A percentile compares a stretch with the other conserved stretches of the same genome.
Evolutionary conservation across 2,329 filamentous ascomycete species (phyloP).

Genomic region (Chalaropsis ovoidea): DNA sequence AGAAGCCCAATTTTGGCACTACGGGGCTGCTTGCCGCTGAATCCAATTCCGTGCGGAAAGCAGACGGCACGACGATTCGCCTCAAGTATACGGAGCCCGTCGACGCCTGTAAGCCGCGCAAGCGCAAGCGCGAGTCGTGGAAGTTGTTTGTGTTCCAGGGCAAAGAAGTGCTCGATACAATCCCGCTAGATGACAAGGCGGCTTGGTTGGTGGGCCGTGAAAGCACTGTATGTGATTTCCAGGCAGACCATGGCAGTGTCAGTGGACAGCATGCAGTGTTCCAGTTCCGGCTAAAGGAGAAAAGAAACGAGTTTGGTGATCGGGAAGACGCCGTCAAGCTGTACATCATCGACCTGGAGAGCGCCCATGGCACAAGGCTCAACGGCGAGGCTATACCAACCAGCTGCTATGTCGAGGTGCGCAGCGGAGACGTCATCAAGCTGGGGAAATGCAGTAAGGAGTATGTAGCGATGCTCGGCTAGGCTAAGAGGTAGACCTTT

Average conservation of each 20-base stretch:
- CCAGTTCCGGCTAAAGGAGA: slow-evolving; percentile 80
- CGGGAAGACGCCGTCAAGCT: slow-evolving; percentile 68
- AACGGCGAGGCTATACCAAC: slow-evolving; percentile 65
- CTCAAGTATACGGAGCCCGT: slow-evolving; percentile 94
- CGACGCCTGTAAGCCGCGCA: slow-evolving; percentile 78
- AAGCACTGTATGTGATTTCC: slow-evolving; percentile 65
- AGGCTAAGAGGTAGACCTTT: slow-evolving; percentile 13
- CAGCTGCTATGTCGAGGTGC: slow-evolving; percentile 74
- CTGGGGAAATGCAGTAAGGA: slow-evolving; percentile 85
- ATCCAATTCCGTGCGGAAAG: slow-evolving; percentile 65
- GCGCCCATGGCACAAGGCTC: slow-evolving; percentile 77
- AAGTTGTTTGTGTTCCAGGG: slow-evolving; percentile 90
- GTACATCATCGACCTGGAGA: slow-evolving; percentile 89
- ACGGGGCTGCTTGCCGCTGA: slow-evolving; percentile 79
- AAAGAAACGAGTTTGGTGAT: slow-evolving; percentile 78
- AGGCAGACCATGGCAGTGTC: slow-evolving; percentile 80
- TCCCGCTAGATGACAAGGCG: slow-evolving; percentile 63
- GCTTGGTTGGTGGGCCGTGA: slow-evolving; percentile 90
- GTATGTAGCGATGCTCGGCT: slow-evolving; percentile 78
- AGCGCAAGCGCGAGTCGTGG: slow-evolving; percentile 58
- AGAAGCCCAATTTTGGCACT: slow-evolving; percentile 76
- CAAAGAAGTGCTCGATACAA: slow-evolving; percentile 65
- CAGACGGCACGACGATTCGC: slow-evolving; percentile 62
- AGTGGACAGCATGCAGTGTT: slow-evolving; percentile 94
- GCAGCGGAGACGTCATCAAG: slow-evolving; percentile 77